Base-by-base conservation (phyloP, 257 asterid genomes). In the Petrea volubilis region DNA sequence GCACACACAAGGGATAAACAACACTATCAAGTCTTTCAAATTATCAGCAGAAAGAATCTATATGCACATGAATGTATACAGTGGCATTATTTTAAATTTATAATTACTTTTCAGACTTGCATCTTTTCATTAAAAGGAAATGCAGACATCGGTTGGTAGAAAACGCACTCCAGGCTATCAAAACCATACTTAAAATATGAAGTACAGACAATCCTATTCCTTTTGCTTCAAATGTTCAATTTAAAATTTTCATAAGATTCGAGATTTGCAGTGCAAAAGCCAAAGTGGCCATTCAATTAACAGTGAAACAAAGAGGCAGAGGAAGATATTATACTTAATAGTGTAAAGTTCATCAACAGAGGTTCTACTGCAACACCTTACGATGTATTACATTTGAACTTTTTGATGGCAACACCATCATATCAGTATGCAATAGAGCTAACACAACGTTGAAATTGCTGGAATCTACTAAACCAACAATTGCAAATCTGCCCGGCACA, bases 371-470 rank as follows among this genome's bases (percentile, higher is more conserved):
- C 10, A 62, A 17, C 20, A 41, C 15, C 3, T 10, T 5, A 70
- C 21, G 43, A 3, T 71, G 53, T 14, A 31, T 53, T 44, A 76
- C 34, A 20, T 17, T 6, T 49, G 4, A 17, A 6, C 27, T 3
- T 25, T n/a, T 29, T 41, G 25, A 38, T 51, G 36, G 64, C 34
- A 44, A 21, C 14, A 68, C 25, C 60, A 28, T 38, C 38, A n/a
- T n/a, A 27, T 36, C n/a, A 43, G 41, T 56, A 58, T 57, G 62
- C 46, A 65, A 49, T 34, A 60, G 17, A 18, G 46, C 69, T 66
- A 49, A 21, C 33, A 59, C 36, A 50, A 43, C 24, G 61, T 2
- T 6, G 43, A 46, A 10, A 12, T 51, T 31, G 33, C 67, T 67
- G 29, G n/a, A 55, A 65, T 64, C 64, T 8, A 41, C 64, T 27